A percentile compares a stretch with the other conserved stretches of the same genome.
These are phyloP conservation scores for Scenedesmus sp. DNA, from an alignment of 163 green algal species.

Conservation along the genomic window DNA sequence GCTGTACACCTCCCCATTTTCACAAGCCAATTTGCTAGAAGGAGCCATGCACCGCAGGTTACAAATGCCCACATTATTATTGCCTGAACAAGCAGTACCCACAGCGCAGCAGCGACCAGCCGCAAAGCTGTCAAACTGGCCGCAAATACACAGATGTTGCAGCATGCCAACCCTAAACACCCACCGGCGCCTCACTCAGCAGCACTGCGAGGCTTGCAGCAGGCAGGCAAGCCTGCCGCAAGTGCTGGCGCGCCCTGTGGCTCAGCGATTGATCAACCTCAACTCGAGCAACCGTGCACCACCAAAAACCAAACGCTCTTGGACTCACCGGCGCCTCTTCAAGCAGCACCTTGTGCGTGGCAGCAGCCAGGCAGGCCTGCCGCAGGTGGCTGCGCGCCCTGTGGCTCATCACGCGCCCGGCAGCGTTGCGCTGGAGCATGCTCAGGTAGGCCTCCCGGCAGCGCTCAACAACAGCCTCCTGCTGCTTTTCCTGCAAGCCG, in stretches of 20 bases:
- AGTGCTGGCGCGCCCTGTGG: slow-evolving; percentile 2
- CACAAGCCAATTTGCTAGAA: too few relatives aligned
- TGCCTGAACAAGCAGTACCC: too few relatives aligned
- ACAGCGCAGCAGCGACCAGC: too few relatives aligned
- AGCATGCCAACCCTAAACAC: neutral
- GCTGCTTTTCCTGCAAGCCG: neutral
- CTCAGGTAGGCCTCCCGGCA: slow-evolving; percentile 3
- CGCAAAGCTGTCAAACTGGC: too few relatives aligned
- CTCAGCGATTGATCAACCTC: too few relatives aligned
- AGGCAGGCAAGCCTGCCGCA: slow-evolving; percentile 48
- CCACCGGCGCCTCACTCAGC: neutral
- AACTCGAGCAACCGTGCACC: too few relatives aligned
- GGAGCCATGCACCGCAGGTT: too few relatives aligned
- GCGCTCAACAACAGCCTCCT: slow-evolving; percentile 11
- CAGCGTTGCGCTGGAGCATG: slow-evolving; percentile 18
- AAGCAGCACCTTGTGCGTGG: slow-evolving; percentile 43
- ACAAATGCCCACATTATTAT: too few relatives aligned
- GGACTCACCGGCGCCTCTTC: slow-evolving; percentile 8
- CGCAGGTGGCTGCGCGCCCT: slow-evolving; percentile 39
- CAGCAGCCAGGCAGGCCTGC: slow-evolving; percentile 48
- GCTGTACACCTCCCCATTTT: too few relatives aligned
- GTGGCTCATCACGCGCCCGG: slow-evolving; percentile 27
- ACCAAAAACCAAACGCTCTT: too few relatives aligned
- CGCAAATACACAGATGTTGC: too few relatives aligned
- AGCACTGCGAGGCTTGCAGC: slow-evolving; percentile 44